Conservation (phyloP, 768 basidiomycete genomes). For the Phaeotremella skinneri region DNA sequence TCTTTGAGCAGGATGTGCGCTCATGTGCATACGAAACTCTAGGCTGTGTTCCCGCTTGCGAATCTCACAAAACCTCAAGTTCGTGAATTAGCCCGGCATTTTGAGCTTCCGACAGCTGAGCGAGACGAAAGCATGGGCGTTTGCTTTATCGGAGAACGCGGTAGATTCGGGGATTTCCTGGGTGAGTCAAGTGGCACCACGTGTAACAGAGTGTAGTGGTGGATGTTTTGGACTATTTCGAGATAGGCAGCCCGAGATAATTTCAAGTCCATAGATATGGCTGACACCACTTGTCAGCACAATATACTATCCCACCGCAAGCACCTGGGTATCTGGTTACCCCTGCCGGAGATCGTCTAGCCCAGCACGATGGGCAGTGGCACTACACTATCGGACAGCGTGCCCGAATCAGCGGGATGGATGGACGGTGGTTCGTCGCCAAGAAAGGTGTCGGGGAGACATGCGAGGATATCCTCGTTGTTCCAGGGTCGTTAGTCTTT, state of each 20-base stretch:
- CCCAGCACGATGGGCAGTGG: slow-evolving; percentile 74
- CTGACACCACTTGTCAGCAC: slow-evolving; percentile 55
- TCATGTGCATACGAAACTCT: not conserved
- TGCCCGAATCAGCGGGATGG: slow-evolving; percentile 64
- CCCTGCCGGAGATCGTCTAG: slow-evolving; percentile 60
- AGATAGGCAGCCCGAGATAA: no score
- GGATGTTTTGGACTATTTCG: no score
- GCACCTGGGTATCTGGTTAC: slow-evolving; percentile 67
- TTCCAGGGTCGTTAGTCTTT: slow-evolving; percentile 63
- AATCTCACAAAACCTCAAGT: slow-evolving; percentile 68
- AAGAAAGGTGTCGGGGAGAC: slow-evolving; percentile 62
- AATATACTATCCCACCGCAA: slow-evolving; percentile 65
- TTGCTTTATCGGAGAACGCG: slow-evolving; percentile 85
- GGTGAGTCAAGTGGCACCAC: slow-evolving; percentile 55
- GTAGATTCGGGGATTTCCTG: slow-evolving; percentile 69
- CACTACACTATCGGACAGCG: slow-evolving; percentile 81
- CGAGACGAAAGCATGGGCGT: slow-evolving; percentile 88
- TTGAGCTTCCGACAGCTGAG: slow-evolving; percentile 67
- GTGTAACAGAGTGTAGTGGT: no score
- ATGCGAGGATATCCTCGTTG: slow-evolving; percentile 66
- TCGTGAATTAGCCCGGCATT: slow-evolving; percentile 64
- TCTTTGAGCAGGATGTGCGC: slow-evolving; percentile 4
- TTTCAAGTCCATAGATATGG: no score
- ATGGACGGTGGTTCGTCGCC: slow-evolving; percentile 67
- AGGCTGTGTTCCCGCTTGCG: slow-evolving; percentile 74